Evolutionary conservation across 2,329 filamentous ascomycete genomes (phyloP).

Genomic region (Cryphonectria parasitica): DNA sequence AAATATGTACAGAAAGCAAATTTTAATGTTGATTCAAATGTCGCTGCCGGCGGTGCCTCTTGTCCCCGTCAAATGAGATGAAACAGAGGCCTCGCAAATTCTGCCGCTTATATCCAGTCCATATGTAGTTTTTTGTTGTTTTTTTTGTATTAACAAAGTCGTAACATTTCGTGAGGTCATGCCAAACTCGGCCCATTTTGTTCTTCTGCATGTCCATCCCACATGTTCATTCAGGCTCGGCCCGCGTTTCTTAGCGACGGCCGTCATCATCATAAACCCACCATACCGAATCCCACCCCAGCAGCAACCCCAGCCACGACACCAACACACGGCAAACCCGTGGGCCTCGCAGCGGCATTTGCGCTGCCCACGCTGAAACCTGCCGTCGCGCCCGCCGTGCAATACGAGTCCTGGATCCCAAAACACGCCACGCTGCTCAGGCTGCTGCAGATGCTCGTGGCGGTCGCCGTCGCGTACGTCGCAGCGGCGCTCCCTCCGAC

Average conservation of each 20-base stretch:
- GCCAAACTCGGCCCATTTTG: neutral
- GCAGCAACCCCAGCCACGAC: constrained; percentile 34
- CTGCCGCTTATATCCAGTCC: neutral
- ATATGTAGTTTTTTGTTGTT: neutral
- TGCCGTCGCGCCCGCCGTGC: constrained; percentile 38
- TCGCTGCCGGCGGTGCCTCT: neutral
- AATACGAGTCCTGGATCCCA: constrained; percentile 46
- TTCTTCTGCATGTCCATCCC: too few species aligned
- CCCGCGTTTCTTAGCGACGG: neutral
- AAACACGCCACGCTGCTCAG: constrained; percentile 58
- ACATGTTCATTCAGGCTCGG: neutral
- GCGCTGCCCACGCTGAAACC: constrained; percentile 35
- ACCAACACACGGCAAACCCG: constrained; percentile 32
- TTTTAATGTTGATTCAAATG: neutral
- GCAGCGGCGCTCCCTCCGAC: constrained; percentile 43
- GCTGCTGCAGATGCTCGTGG: constrained; percentile 59
- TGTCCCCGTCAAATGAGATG: neutral
- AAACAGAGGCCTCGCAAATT: neutral
- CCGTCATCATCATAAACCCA: constrained; percentile 21
- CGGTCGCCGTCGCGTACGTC: constrained; percentile 47
- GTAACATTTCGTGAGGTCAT: neutral
- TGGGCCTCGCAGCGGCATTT: constrained; percentile 35
- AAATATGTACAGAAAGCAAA: neutral
- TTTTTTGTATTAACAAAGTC: neutral
- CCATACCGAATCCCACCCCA: constrained; percentile 29